Evolutionary conservation across 495 filamentous ascomycete species (phyloP), one percentile per base, ranked within the genome.

Genomic region (Corynascus novoguineensis): DNA sequence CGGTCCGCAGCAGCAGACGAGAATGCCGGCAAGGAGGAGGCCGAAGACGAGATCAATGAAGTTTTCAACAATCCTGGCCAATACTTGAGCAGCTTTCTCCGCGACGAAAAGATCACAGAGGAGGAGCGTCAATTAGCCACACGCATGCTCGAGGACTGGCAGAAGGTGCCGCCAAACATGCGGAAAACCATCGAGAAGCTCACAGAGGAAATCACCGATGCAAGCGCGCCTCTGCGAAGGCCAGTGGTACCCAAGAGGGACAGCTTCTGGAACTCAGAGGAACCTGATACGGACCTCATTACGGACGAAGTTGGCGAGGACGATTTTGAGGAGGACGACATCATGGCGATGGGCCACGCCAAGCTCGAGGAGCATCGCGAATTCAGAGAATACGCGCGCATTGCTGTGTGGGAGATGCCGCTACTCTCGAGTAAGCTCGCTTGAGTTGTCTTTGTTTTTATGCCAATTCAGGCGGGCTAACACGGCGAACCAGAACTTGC

Each of bases 321-420:
- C 37, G 63, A 68, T 42, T 76, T 77, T 53, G 71, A 78, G 44
- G 86, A 89, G 55, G 88, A 95, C 61, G 90, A 96, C 69, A 88
- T 99, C 37, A 85, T 86, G 49, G 78, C 80, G 29, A 75, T 87
- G 62, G 93, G 80, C 0, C 92, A 97, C 70, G 85, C 80, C 51
- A 88, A 97, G 72, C 72, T 99, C 55, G 91, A 97, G 65, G 80
- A 90, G 67, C 90, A 92, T 64, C 81, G 93, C 32, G 93, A 99
- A 69, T 78, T 89, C 60, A 79, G 93, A 77, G 86, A 96, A 60
- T 96, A 95, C 66, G 84, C 88, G 24, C 81, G 93, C 48, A 79
- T 96, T 60, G 80, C 86, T 40, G 90, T 92, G 32, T 99, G 95
- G 90, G 93, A 97, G 73, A 90, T 97, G 90, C 93, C 93, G 19